Evolutionary conservation across 169 alveolate genomes (phyloP).

Genomic region (Theileria sp.): DNA sequence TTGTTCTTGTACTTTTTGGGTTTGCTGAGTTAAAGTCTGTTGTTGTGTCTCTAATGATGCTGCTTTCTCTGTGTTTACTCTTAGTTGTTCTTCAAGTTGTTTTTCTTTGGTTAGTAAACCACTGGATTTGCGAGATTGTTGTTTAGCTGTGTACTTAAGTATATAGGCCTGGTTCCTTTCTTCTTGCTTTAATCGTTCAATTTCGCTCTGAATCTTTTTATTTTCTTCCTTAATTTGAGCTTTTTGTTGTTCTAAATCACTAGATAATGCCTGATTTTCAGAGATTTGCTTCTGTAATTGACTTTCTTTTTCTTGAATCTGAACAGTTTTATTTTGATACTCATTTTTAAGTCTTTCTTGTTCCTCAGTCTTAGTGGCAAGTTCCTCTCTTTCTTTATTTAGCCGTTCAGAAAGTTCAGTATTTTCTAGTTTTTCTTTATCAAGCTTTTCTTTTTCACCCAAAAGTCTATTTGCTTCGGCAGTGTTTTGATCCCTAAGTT

Average conservation of each 20-base stretch:
- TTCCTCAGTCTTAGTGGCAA: constrained; percentile 1
- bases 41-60: not conserved
- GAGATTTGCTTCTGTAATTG: not conserved
- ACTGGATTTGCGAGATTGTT: not conserved
- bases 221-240: not conserved
- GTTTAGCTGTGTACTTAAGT: not conserved
- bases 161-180: not conserved
- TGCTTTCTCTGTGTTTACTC: not conserved
- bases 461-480: not conserved
- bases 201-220: not conserved
- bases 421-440: not conserved
- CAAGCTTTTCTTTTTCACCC: not conserved
- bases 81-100: not conserved
- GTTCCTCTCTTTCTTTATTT: constrained; percentile 5
- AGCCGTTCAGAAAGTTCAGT: not conserved
- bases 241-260: not conserved
- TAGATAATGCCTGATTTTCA: not conserved
- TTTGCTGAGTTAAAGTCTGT: not conserved
- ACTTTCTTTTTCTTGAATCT: not conserved
- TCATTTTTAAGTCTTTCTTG: not conserved
- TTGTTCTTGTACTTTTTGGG: not conserved
- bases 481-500: not conserved
- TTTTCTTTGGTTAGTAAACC: not conserved
- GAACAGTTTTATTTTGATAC: not conserved
- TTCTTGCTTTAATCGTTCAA: not conserved